phyloP scores from a whole-genome alignment of 257 asterid species.

The Solanum virginianum region DNA sequence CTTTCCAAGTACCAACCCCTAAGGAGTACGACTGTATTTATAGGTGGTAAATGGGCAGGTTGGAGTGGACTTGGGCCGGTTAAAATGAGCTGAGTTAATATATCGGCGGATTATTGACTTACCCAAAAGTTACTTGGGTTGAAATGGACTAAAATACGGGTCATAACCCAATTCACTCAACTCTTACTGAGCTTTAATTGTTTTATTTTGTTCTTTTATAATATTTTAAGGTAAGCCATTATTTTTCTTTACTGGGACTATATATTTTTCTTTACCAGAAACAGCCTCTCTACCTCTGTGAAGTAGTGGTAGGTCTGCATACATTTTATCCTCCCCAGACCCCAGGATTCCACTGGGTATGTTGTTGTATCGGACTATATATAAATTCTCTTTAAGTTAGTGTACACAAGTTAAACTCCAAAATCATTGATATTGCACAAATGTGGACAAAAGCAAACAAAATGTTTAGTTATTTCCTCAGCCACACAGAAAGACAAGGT shows the following conservation, averaged over 20 bases:
- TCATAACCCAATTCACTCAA: neutral
- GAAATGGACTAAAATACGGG: no score
- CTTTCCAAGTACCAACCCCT: neutral
- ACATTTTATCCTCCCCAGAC: no score
- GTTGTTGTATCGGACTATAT: neutral
- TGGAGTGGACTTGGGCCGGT: neutral
- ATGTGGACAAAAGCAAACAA: neutral
- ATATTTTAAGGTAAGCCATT: no score
- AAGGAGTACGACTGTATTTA: neutral
- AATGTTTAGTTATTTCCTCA: neutral
- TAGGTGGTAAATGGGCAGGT: neutral
- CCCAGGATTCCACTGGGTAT: no score
- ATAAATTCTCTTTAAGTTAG: neutral
- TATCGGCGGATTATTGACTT: neutral
- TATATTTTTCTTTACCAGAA: neutral
- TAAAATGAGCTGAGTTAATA: neutral
- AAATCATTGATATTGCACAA: neutral
- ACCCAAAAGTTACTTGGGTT: neutral
- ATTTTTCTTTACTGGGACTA: no score
- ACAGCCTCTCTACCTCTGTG: no score
- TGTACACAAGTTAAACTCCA: neutral
- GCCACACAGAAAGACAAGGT: constrained; percentile 11
- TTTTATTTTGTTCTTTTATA: no score
- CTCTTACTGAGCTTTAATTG: neutral
- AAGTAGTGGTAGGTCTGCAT: no score